A percentile compares a stretch with the other conserved stretches of the same genome.
Conservation (phyloP, 163 green algal genomes). For the Chlorella variabilis region DNA sequence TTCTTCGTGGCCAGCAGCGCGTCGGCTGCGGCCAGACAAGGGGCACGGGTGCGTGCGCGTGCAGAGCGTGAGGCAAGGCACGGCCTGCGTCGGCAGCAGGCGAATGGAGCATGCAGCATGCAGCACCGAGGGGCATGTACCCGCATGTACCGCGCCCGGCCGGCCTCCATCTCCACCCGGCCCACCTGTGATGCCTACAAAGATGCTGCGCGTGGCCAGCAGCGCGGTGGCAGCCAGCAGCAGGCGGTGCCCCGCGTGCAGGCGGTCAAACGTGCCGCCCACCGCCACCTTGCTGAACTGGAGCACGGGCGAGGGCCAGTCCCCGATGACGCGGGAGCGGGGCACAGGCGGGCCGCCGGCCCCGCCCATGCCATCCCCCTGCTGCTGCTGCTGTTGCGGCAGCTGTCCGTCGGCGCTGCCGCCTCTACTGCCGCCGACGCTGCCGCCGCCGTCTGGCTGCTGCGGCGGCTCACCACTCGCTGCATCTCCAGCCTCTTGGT, state of each 20-base stretch:
- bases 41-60: too few relatives aligned
- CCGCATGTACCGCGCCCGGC: too few relatives aligned
- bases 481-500: not conserved
- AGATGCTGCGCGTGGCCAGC: slow-evolving; percentile 61
- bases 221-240: slow-evolving; percentile 85
- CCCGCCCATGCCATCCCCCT: not conserved
- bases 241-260: slow-evolving; percentile 93
- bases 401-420: not conserved
- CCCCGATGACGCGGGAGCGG: slow-evolving; percentile 29
- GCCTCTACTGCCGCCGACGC: not conserved
- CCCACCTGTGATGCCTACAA: slow-evolving; percentile 86
- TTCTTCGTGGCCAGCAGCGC: slow-evolving; percentile 79
- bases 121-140: too few relatives aligned
- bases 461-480: not conserved
- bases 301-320: slow-evolving; percentile 31
- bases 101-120: too few relatives aligned
- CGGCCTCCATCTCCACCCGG: too few relatives aligned
- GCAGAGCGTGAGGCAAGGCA: too few relatives aligned
- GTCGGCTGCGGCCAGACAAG: slow-evolving; percentile 63
- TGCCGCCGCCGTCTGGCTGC: too few relatives aligned
- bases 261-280: slow-evolving; percentile 94
- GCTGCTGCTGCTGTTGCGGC: slow-evolving; percentile 1
- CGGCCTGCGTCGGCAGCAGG: too few relatives aligned
- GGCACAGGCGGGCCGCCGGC: not conserved
- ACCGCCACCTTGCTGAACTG: slow-evolving; percentile 78